Evolutionary conservation across 768 basidiomycete species (phyloP).

Genomic region (Gelatoporia subvermispora): DNA sequence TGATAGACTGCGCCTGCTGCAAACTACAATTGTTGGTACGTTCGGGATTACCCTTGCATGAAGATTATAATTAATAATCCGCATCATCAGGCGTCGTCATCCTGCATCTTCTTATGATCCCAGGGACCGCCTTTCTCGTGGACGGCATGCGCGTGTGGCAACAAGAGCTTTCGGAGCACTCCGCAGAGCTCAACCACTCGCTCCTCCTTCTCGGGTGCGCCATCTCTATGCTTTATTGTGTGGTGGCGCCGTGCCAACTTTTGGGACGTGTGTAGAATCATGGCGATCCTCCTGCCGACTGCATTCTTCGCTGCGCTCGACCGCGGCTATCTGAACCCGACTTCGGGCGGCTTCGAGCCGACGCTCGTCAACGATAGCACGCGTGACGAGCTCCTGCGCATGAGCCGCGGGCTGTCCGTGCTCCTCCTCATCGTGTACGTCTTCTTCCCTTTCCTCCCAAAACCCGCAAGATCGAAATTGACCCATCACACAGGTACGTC

Average conservation of each 20-base stretch:
- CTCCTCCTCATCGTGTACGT: conserved; percentile 54
- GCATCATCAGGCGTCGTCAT: conserved; percentile 53
- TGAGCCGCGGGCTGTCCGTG: conserved; percentile 64
- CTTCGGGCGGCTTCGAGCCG: conserved; percentile 11
- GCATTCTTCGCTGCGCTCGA: conserved; percentile 63
- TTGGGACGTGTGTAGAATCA: conserved; percentile 36
- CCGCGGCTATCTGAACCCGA: conserved; percentile 22
- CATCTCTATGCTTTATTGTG: not conserved
- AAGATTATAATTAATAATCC: not conserved
- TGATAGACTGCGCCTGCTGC: conserved; percentile 53
- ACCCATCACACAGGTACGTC: conserved; percentile 43
- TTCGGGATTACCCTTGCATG: not conserved
- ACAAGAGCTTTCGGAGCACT: conserved; percentile 63
- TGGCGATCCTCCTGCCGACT: conserved; percentile 59
- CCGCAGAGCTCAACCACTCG: conserved; percentile 63
- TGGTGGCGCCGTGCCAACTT: not conserved
- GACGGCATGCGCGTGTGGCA: conserved; percentile 65
- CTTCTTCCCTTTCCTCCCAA: too few relatives aligned
- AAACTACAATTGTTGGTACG: conserved; percentile 62
- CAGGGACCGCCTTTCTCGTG: conserved; percentile 65
- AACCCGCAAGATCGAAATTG: too few relatives aligned
- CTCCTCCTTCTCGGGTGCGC: conserved; percentile 64
- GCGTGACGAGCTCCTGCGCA: conserved; percentile 44
- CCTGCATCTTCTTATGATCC: conserved; percentile 68
- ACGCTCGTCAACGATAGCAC: conserved; percentile 37